These are phyloP conservation scores for Blumeriella jaapii DNA, from an alignment of 2,329 filamentous ascomycete genomes.

Conservation along the genomic window DNA sequence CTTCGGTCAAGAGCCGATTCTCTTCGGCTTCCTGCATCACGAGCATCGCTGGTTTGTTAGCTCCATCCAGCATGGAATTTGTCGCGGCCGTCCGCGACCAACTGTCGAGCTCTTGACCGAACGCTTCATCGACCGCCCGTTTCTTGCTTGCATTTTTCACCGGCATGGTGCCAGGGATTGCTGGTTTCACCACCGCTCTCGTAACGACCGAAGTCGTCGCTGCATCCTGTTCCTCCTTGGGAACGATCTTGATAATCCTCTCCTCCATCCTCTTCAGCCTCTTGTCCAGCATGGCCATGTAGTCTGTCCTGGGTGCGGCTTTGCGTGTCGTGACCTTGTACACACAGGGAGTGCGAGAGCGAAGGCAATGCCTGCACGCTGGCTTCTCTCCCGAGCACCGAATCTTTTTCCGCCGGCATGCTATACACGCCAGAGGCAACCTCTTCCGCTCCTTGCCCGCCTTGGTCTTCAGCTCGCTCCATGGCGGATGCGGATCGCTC, in stretches of 20 bases:
- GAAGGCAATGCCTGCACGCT: conserved; percentile 88
- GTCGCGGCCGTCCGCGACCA: conserved; percentile 57
- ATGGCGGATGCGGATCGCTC: conserved; percentile 48
- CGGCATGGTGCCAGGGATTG: conserved; percentile 45
- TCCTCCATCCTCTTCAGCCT: conserved; percentile 95
- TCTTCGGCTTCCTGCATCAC: conserved; percentile 59
- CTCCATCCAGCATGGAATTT: conserved; percentile 37
- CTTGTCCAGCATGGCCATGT: conserved; percentile 98
- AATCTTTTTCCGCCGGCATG: conserved; percentile 94
- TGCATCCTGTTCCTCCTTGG: conserved; percentile 68
- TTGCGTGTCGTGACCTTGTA: conserved; percentile 96
- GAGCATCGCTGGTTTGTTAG: conserved; percentile 40
- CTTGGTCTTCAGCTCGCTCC: conserved; percentile 79
- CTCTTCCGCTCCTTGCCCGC: conserved; percentile 94
- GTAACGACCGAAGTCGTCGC: conserved; percentile 53
- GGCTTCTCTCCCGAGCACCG: conserved; percentile 96
- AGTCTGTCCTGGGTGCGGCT: conserved; percentile 87
- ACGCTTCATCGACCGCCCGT: conserved; percentile 75
- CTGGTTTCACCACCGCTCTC: conserved; percentile 75
- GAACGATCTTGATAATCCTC: conserved; percentile 88
- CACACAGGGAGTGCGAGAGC: conserved; percentile 87
- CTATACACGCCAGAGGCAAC: conserved; percentile 86
- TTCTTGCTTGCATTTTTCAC: conserved; percentile 58
- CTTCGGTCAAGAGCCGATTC: conserved; percentile 67
- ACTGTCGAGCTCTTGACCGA: conserved; percentile 66